phyloP scores from a whole-genome alignment of 2,329 filamentous ascomycete genomes.

The Bipolaris sorokiniana region DNA sequence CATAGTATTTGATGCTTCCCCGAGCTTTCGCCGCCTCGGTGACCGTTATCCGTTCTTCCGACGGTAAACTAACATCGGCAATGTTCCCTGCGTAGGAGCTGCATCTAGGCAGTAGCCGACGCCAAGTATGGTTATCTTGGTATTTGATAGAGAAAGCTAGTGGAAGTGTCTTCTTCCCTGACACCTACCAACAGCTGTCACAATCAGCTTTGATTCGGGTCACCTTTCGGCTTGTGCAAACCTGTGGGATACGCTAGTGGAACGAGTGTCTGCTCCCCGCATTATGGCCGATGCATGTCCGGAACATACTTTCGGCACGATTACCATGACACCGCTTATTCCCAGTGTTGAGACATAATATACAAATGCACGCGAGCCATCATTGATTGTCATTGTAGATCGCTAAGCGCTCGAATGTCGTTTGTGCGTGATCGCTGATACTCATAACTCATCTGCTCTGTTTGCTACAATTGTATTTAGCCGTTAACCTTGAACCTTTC shows the following conservation, averaged over 20 bases:
- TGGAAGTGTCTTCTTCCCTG: neutral
- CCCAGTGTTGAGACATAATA: neutral
- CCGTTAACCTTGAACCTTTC: too few relatives aligned
- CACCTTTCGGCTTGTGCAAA: conserved; percentile 1
- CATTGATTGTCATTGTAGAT: neutral
- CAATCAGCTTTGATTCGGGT: neutral
- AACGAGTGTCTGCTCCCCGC: conserved; percentile 17
- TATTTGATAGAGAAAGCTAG: neutral
- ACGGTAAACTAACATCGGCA: neutral
- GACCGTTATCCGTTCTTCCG: neutral
- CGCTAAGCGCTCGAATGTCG: neutral
- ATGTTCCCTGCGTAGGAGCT: neutral
- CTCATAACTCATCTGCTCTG: neutral
- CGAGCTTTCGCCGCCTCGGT: neutral
- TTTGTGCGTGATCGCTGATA: neutral
- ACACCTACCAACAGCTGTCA: too few relatives aligned
- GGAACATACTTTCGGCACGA: conserved; percentile 16
- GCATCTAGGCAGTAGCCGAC: neutral
- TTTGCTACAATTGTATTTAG: too few relatives aligned
- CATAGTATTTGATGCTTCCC: neutral
- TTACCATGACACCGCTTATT: neutral
- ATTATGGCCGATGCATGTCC: conserved; percentile 15
- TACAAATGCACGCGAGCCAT: neutral
- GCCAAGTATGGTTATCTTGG: neutral
- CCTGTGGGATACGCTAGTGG: conserved; percentile 3